Evolutionary conservation across 805 yeast genomes (phyloP).

Genomic region (Cyberlindnera galapagoensis): DNA sequence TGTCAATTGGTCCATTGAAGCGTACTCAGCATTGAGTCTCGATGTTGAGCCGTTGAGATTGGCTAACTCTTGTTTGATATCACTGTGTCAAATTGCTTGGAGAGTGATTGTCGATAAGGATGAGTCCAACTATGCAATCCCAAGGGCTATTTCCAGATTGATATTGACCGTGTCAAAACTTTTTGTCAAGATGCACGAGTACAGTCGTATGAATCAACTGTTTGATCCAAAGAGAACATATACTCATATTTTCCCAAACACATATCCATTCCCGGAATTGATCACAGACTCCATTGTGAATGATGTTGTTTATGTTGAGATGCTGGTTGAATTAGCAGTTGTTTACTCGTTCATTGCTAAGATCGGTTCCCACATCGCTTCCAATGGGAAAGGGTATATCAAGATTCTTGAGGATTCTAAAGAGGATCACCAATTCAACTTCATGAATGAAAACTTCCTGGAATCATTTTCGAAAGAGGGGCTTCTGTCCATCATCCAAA

Average conservation of each 20-base stretch:
- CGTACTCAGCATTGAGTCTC: constrained; percentile 33
- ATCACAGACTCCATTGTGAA: constrained; percentile 72
- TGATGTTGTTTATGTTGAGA: constrained; percentile 64
- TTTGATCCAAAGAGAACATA: constrained; percentile 58
- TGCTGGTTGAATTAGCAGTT: constrained; percentile 61
- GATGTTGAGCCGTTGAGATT: constrained; percentile 59
- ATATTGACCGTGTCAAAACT: constrained; percentile 48
- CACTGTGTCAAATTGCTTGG: constrained; percentile 38
- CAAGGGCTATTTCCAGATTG: constrained; percentile 44
- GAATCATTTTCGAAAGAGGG: constrained; percentile 36
- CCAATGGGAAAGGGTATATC: constrained; percentile 13
- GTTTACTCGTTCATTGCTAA: constrained; percentile 51
- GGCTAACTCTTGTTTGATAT: constrained; percentile 51
- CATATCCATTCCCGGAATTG: constrained; percentile 54
- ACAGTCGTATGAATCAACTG: constrained; percentile 31
- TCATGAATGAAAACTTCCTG: constrained; percentile 35
- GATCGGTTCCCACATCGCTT: constrained; percentile 34
- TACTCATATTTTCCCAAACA: constrained; percentile 61
- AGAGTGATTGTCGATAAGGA: constrained; percentile 28
- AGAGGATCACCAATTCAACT: constrained; percentile 34
- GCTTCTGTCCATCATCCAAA: constrained; percentile 35
- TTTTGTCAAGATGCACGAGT: constrained; percentile 46
- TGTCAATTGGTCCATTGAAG: constrained; percentile 53
- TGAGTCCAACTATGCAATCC: constrained; percentile 29
- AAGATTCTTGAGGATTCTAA: constrained; percentile 32